Evolutionary conservation across 805 yeast species (phyloP).

Genomic region (Nakazawaea holstii): DNA sequence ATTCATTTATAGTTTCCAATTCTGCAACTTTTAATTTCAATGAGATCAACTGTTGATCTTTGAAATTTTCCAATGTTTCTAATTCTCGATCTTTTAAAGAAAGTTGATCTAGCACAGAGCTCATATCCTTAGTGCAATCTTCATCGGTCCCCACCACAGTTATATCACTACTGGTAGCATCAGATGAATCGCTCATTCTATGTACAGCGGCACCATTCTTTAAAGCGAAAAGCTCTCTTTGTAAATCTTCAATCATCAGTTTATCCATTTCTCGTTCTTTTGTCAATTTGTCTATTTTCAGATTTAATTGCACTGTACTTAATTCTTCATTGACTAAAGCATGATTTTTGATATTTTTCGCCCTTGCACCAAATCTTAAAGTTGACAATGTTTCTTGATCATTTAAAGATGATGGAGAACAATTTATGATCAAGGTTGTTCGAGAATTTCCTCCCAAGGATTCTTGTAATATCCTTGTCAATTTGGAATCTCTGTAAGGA

Average conservation of each 20-base stretch:
- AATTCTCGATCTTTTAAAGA: neutral
- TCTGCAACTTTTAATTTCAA: conserved; percentile 12
- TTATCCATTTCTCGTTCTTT: neutral
- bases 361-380: conserved; percentile 68
- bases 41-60: conserved; percentile 8
- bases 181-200: neutral
- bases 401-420: conserved; percentile 58
- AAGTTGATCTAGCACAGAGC: conserved; percentile 13
- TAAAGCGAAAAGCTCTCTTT: neutral
- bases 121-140: conserved; percentile 18
- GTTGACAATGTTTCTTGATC: conserved; percentile 66
- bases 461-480: conserved; percentile 73
- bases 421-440: conserved; percentile 67
- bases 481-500: conserved; percentile 74
- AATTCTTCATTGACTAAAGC: conserved; percentile 61
- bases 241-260: neutral
- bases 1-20: conserved; percentile 12
- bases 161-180: conserved; percentile 12
- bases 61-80: conserved; percentile 1
- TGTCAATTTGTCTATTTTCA: conserved; percentile 3
- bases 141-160: conserved; percentile 18
- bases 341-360: conserved; percentile 59
- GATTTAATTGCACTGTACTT: conserved; percentile 15
- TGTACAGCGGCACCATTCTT: neutral
- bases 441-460: conserved; percentile 80